Percentiles rank a stretch among this genome's conserved stretches.
Conservation (phyloP, 106 monocot genomes). For the Dactylorhiza incarnata region DNA sequence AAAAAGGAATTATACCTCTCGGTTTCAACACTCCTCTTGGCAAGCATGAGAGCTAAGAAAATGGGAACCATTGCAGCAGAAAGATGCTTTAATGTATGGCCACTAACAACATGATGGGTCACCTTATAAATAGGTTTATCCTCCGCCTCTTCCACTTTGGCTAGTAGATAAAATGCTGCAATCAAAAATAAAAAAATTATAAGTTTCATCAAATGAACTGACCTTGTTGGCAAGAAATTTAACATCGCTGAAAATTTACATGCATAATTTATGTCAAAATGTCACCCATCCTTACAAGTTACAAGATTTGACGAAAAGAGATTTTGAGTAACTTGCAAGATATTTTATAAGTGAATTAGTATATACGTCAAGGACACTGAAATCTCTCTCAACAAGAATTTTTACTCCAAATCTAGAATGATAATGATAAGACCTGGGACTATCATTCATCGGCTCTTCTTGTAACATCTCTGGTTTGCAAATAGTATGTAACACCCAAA, state of each 20-base stretch:
- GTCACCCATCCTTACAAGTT: background rate
- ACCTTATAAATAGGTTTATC: slow-evolving; percentile 76
- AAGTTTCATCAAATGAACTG: background rate
- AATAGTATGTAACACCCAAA: too few species aligned
- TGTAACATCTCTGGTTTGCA: too few species aligned
- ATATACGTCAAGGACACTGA: background rate
- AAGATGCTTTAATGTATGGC: slow-evolving; percentile 94
- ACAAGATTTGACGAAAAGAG: background rate
- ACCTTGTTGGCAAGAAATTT: background rate
- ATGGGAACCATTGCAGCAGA: slow-evolving; percentile 93
- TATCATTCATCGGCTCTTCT: too few species aligned
- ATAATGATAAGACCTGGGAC: too few species aligned
- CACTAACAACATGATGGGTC: slow-evolving; percentile 72
- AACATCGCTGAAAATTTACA: background rate
- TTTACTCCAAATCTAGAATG: background rate
- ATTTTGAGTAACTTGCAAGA: background rate
- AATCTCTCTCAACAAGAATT: background rate
- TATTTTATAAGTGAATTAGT: background rate
- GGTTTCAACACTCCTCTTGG: slow-evolving; percentile 59
- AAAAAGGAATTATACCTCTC: slow-evolving; percentile 51
- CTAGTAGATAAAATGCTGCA: slow-evolving; percentile 90
- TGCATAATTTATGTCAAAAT: background rate
- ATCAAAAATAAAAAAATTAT: background rate
- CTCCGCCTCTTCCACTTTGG: slow-evolving; percentile 84
- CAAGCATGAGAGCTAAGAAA: slow-evolving; percentile 95